Conservation (phyloP, 2,329 filamentous ascomycete species). For the Ascochyta clinopodiicola region DNA sequence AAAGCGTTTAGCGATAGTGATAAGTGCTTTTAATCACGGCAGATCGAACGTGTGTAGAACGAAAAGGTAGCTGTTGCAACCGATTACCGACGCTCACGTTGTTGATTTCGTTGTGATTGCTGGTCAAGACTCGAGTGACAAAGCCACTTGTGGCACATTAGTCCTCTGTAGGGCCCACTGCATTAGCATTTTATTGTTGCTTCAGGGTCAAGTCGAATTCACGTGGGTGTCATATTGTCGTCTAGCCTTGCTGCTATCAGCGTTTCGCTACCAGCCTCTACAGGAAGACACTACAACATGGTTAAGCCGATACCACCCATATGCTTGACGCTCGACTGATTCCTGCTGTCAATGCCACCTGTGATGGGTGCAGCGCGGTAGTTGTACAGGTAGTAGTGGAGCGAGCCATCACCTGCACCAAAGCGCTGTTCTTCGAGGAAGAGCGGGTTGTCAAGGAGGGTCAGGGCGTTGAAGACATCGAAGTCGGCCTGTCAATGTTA, state of each 20-base stretch:
- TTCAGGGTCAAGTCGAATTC: neutral
- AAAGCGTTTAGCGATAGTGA: neutral
- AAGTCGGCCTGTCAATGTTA: constrained; percentile 66
- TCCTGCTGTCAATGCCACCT: constrained; percentile 82
- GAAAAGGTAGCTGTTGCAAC: neutral
- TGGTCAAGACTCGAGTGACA: neutral
- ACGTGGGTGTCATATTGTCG: neutral
- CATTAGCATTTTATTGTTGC: neutral
- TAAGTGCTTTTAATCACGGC: neutral
- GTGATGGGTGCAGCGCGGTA: constrained; percentile 86
- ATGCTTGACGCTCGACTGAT: constrained; percentile 75
- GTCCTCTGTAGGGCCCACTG: neutral
- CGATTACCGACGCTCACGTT: neutral
- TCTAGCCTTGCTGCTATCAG: neutral
- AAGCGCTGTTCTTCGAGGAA: constrained; percentile 96
- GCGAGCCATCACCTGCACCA: constrained; percentile 88
- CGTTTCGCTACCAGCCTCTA: neutral
- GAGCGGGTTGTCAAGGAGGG: constrained; percentile 89
- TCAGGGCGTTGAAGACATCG: constrained; percentile 96
- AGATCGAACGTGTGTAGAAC: neutral
- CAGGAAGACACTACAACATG: constrained; percentile 65
- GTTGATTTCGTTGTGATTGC: neutral
- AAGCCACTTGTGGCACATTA: neutral
- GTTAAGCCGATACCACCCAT: constrained; percentile 90
- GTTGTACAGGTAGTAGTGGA: constrained; percentile 98